Evolutionary conservation across 345 rosid genomes (phyloP), one percentile per base, ranked within the genome.

Genomic region (Ailanthus altissimus): DNA sequence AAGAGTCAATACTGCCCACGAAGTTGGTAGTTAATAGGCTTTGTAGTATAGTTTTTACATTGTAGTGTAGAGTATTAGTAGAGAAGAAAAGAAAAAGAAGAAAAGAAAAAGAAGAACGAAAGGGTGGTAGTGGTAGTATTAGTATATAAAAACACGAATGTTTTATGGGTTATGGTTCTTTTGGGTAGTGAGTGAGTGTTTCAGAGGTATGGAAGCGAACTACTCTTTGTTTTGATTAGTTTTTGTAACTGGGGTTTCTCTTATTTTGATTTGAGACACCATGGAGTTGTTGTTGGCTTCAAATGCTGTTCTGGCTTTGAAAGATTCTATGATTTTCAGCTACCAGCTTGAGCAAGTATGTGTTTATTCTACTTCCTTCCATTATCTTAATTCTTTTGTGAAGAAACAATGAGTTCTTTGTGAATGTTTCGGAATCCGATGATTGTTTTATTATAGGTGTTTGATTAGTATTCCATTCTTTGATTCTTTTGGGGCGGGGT

Each of bases 351-450:
- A 67, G 79, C 90, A 83, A 81, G 83, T 87, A 70, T 76, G 88
- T 80, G 78, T 71, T 80, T 78, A 72, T 65, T 81, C 67, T 73
- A 57, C 64, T 75, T 79, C 82, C 70, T 6, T 75, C 76, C 78
- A 18, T 79, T 82, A 80, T 77, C 80, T 83, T 57, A 62, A 59
- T 71, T 87, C 81, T 84, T 76, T 76, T 77, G 77, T 76, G 83
- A 79, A 80, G 85, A 80, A 78, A 79, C 81, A 80, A 88, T 91
- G 94, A 87, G 67, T 82, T 83, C 71, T 76, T 76, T 82, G 74
- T 81, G 83, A 83, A 78, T 73, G 79, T 77, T 80, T 67, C 80
- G 98, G 99, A 91, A 93, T 93, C 99, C 98, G 97, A 93, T 96
- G 97, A 91, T 84, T 88, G 83, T 86, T 90, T 87, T 83, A 75